phyloP scores from a whole-genome alignment of 192 early-diverging fungal species.

The Gigaspora rosea region DNA sequence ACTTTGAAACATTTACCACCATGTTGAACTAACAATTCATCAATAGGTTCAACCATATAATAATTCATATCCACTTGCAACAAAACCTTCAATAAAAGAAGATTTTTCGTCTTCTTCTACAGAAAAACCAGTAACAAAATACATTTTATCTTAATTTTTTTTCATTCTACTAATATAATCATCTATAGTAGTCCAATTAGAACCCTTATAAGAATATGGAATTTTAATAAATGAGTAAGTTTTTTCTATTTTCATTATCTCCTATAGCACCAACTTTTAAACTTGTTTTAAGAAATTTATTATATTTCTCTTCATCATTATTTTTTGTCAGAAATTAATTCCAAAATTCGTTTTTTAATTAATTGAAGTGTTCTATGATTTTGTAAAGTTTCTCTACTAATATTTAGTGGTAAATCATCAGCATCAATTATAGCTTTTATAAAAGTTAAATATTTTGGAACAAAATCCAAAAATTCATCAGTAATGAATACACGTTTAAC shows the following conservation, averaged over 20 bases:
- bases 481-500: slow-evolving; percentile 97
- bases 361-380: slow-evolving; percentile 76
- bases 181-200: slow-evolving; percentile 59
- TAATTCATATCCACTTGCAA: slow-evolving; percentile 89
- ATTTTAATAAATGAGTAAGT: slow-evolving; percentile 81
- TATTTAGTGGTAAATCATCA: slow-evolving; percentile 96
- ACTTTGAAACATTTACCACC: slow-evolving; percentile 80
- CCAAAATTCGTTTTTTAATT: slow-evolving; percentile 89
- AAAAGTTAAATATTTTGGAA: slow-evolving; percentile 93
- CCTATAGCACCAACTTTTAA: slow-evolving; percentile 92
- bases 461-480: slow-evolving; percentile 81
- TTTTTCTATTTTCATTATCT: slow-evolving; percentile 70
- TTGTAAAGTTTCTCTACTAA: slow-evolving; percentile 97
- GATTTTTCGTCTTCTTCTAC: slow-evolving; percentile 72
- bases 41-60: slow-evolving; percentile 75
- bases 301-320: slow-evolving; percentile 69
- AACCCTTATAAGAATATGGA: slow-evolving; percentile 61
- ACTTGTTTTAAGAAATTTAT: slow-evolving; percentile 67
- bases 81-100: slow-evolving; percentile 89
- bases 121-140: slow-evolving; percentile 75
- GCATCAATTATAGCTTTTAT: slow-evolving; percentile 93
- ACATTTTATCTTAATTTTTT: slow-evolving; percentile 87
- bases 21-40: slow-evolving; percentile 76
- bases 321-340: slow-evolving; percentile 73
- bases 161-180: slow-evolving; percentile 90